Evolutionary conservation across 1,139 yeast genomes (phyloP).

Genomic region (Pichia inconspicua): DNA sequence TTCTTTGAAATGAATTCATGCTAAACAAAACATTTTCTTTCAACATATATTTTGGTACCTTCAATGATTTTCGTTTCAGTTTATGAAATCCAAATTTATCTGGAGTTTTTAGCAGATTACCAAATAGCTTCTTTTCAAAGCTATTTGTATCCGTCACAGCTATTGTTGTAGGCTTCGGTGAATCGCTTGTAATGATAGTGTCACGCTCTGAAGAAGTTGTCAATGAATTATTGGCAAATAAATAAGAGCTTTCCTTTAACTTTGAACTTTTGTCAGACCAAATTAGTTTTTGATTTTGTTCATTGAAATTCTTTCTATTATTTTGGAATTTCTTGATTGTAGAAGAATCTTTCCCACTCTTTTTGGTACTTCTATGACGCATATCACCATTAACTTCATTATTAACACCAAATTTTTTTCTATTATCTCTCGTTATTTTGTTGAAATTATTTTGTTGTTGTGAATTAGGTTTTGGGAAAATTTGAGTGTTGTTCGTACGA

Average conservation of each 20-base stretch:
- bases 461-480: background rate
- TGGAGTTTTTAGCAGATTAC: constrained; percentile 22
- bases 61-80: constrained; percentile 14
- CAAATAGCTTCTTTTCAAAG: constrained; percentile 24
- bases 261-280: too few species aligned
- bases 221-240: too few species aligned
- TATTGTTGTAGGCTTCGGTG: background rate
- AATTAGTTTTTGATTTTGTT: too few species aligned
- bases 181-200: background rate
- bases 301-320: too few species aligned
- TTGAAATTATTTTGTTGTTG: background rate
- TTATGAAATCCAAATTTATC: constrained; percentile 23
- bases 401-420: background rate
- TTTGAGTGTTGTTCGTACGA: background rate
- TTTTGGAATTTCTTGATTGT: background rate
- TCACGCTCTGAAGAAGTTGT: background rate
- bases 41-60: constrained; percentile 25
- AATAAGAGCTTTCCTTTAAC: too few species aligned
- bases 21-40: constrained; percentile 26
- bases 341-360: background rate
- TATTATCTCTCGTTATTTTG: background rate
- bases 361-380: background rate
- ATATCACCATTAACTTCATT: background rate
- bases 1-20: constrained; percentile 27
- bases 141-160: constrained; percentile 3